Evolutionary conservation across 2,329 filamentous ascomycete species (phyloP), one percentile per base, ranked within the genome.

Genomic region (Dothidotthia symphoricarpi): DNA sequence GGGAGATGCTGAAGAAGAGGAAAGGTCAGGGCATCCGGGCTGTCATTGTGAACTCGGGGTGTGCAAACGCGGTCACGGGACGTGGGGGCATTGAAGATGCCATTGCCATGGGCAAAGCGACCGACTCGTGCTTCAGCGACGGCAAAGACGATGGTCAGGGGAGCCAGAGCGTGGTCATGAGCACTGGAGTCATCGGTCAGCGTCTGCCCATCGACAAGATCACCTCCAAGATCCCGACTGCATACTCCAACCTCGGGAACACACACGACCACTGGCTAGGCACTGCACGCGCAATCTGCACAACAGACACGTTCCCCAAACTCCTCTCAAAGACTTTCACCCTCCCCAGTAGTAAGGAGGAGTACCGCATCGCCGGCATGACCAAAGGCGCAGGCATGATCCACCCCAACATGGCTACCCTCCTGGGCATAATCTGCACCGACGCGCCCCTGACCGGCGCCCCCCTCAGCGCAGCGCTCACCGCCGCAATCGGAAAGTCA

Each of bases 321-420:
- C 83, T 98, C 49, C 76, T 91, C 55, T 96, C 90, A 14, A 82
- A 79, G 53, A 81, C 82, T 11, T 98, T 97, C 69, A 82, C 75
- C 17, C 80, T 98, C 22, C 90, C 93, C 3, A 90, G 86, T 1
- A 86, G 86, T 3, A 81, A 86, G 0, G 75, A 75, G 33, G 82
- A 85, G 64, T 98, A 95, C 71, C 78, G 80, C 55, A 85, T 98
- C 33, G 89, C 88, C 10, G 93, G 93, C 55, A 94, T 95, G 81
- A 95, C 91, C 59, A 98, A 98, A 73, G 93, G 93, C 40, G 93
- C 93, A 4, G 93, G 93, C 61, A 98, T 98, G 93, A 95, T 98
- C 66, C 90, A 96, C 63, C 93, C 93, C 31, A 97, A 98, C 74
- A 95, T 98, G 90, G 93, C 89, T 19, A 98, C 93, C 1, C 79